phyloP scores from a whole-genome alignment of 257 asterid species.

The Solanum dulcamara region DNA sequence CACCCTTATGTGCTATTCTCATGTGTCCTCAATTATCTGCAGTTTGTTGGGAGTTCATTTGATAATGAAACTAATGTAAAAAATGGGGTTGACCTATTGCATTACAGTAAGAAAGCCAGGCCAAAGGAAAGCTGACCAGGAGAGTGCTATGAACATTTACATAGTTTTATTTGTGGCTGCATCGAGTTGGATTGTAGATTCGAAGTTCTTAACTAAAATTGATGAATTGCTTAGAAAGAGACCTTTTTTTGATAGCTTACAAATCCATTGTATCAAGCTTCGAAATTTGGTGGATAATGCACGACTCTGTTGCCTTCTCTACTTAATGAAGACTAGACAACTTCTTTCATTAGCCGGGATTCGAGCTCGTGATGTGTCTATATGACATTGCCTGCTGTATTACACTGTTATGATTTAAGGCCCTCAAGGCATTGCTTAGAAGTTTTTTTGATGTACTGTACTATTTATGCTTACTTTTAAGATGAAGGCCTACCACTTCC shows the following conservation, averaged over 20 bases:
- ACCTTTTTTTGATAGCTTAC: not conserved
- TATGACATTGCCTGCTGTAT: not conserved
- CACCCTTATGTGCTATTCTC: not conserved
- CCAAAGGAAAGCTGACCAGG: not conserved
- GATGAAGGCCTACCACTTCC: not conserved
- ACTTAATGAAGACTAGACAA: not conserved
- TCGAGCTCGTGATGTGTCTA: not conserved
- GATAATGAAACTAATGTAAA: not conserved
- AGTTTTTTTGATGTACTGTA: not conserved
- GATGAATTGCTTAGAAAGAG: not conserved
- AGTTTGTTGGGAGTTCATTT: not conserved
- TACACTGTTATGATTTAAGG: not conserved
- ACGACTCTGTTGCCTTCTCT: not conserved
- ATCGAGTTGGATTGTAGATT: not conserved
- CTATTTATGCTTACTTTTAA: not conserved
- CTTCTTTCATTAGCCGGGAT: not conserved
- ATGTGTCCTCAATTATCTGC: not conserved
- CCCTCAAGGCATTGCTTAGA: not conserved
- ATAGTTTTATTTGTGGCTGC: not conserved
- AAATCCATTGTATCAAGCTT: not conserved
- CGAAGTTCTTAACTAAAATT: not conserved
- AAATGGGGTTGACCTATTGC: not conserved
- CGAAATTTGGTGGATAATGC: not conserved
- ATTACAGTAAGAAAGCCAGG: not conserved
- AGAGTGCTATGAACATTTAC: not conserved